Evolutionary conservation across 768 basidiomycete genomes (phyloP).

Genomic region (Gymnopilus junonius): DNA sequence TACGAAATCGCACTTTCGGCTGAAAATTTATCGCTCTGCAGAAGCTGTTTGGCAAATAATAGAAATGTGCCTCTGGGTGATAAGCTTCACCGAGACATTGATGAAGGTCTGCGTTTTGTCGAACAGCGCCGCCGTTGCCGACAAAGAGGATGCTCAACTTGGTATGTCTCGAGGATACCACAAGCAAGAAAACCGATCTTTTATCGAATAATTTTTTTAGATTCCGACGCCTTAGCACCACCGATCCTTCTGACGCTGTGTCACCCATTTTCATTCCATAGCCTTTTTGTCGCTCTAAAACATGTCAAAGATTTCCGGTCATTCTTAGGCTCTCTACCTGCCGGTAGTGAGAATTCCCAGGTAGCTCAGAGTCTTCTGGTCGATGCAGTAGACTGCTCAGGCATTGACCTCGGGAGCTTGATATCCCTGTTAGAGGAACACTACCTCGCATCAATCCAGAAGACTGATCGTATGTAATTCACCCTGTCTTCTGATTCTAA

Average conservation of each 20-base stretch:
- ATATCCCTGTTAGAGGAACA: slow-evolving; percentile 47
- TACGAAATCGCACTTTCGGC: not conserved
- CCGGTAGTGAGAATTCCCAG: slow-evolving; percentile 64
- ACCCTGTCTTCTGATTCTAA: not conserved
- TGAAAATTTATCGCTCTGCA: slow-evolving; percentile 30
- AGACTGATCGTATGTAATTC: slow-evolving; percentile 36
- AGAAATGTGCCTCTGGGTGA: slow-evolving; percentile 62
- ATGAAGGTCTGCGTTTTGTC: slow-evolving; percentile 58
- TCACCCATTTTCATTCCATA: slow-evolving; percentile 64
- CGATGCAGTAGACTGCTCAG: slow-evolving; percentile 67
- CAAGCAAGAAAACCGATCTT: not conserved
- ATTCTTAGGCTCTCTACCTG: slow-evolving; percentile 54
- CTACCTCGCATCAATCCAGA: slow-evolving; percentile 34
- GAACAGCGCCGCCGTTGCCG: slow-evolving; percentile 22
- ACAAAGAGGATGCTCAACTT: slow-evolving; percentile 7
- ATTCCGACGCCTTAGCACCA: slow-evolving; percentile 5
- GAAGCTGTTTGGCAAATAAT: slow-evolving; percentile 78
- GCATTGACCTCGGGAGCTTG: slow-evolving; percentile 60
- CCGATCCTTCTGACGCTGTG: slow-evolving; percentile 60
- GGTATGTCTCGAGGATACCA: not conserved
- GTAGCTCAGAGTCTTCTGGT: slow-evolving; percentile 66
- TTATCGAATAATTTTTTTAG: slow-evolving; percentile 2
- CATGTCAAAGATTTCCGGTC: slow-evolving; percentile 65
- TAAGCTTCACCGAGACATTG: slow-evolving; percentile 63
- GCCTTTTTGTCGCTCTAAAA: slow-evolving; percentile 50